These are phyloP conservation scores for Phytophthora litchii DNA, from an alignment of 352 stramenopile genomes.

Conservation along the genomic window DNA sequence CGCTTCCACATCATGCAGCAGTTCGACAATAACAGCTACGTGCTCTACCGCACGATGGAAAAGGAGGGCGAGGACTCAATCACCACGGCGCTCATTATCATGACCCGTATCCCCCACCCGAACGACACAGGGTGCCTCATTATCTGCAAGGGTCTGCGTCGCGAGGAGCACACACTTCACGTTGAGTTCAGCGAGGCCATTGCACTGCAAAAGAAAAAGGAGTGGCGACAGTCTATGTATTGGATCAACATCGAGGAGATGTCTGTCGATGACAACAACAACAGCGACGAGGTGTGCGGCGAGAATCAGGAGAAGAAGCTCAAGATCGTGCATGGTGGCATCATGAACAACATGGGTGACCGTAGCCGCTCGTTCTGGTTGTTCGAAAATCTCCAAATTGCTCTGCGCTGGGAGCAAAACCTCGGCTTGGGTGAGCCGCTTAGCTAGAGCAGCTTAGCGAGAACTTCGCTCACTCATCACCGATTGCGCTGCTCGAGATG, in stretches of 20 bases:
- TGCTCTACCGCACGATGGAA: slow-evolving; percentile 63
- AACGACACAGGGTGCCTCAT: slow-evolving; percentile 46
- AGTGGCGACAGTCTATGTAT: slow-evolving; percentile 65
- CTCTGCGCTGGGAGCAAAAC: slow-evolving; percentile 58
- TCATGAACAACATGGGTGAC: slow-evolving; percentile 69
- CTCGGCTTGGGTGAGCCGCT: slow-evolving; percentile 46
- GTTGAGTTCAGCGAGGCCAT: slow-evolving; percentile 52
- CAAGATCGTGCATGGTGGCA: slow-evolving; percentile 54
- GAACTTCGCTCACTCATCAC: slow-evolving; percentile 24
- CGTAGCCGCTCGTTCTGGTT: slow-evolving; percentile 61
- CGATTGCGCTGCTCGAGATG: slow-evolving; percentile 14
- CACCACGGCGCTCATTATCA: slow-evolving; percentile 61
- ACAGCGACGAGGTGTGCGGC: slow-evolving; percentile 12
- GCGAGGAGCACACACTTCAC: slow-evolving; percentile 53
- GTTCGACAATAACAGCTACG: slow-evolving; percentile 58
- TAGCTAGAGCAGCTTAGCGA: slow-evolving; percentile 21
- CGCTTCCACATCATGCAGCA: slow-evolving; percentile 65
- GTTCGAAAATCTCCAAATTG: slow-evolving; percentile 62
- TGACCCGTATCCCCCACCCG: slow-evolving; percentile 53
- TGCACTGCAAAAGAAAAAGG: slow-evolving; percentile 55
- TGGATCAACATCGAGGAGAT: slow-evolving; percentile 57
- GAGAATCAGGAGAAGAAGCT: slow-evolving; percentile 29
- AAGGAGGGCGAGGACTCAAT: slow-evolving; percentile 65
- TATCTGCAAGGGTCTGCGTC: slow-evolving; percentile 60
- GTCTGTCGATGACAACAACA: slow-evolving; percentile 19